These are phyloP conservation scores for Termitomyces eurrhizus DNA, from an alignment of 768 basidiomycete genomes.

Conservation along the genomic window DNA sequence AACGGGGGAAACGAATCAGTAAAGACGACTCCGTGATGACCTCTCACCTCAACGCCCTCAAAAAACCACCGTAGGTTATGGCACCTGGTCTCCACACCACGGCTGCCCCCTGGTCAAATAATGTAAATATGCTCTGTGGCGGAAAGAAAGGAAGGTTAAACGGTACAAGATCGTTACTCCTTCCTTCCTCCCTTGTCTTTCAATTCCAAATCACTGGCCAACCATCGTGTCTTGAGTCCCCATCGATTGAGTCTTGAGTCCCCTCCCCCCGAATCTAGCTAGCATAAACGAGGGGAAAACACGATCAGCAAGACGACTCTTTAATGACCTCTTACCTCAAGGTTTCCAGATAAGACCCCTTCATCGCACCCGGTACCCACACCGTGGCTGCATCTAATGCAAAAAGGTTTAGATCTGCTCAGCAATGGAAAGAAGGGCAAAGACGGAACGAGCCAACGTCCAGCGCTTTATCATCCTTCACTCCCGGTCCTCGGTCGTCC, in stretches of 20 bases:
- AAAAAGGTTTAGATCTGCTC: neutral
- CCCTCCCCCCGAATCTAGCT: constrained; percentile 1
- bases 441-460: neutral
- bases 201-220: too few relatives aligned
- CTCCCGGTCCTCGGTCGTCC: neutral
- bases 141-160: neutral
- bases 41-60: neutral
- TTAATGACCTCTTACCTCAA: neutral
- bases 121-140: neutral
- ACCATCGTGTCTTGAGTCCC: neutral
- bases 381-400: constrained; percentile 1
- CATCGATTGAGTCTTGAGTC: neutral
- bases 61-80: neutral
- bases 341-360: neutral
- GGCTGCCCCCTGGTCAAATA: neutral
- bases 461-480: neutral
- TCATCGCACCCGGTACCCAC: constrained; percentile 3
- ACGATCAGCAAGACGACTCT: neutral
- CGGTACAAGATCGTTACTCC: neutral
- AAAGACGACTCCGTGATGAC: neutral
- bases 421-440: neutral
- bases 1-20: constrained; percentile 1
- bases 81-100: constrained; percentile 7
- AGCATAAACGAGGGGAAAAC: neutral
- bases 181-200: neutral